Percentiles rank a stretch among this genome's conserved stretches.
phyloP scores from a whole-genome alignment of 495 filamentous ascomycete species.

The Penicillium silybi region DNA sequence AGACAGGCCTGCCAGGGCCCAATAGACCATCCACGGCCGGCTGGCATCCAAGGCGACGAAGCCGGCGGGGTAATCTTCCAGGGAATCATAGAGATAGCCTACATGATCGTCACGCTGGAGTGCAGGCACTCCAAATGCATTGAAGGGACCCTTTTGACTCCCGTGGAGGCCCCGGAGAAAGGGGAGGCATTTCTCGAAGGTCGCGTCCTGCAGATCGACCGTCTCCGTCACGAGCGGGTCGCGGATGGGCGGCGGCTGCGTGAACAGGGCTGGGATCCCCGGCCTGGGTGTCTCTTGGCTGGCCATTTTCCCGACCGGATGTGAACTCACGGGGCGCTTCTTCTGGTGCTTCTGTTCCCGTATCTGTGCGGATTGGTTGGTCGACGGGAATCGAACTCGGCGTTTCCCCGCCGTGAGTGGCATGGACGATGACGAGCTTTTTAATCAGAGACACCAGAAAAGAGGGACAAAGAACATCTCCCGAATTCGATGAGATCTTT shows the following conservation, averaged over 20 bases:
- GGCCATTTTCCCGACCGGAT: conserved; percentile 5
- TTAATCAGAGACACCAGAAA: neutral
- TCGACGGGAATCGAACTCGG: conserved; percentile 38
- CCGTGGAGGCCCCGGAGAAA: conserved; percentile 50
- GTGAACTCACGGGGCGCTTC: neutral
- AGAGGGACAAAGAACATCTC: neutral
- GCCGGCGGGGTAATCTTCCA: conserved; percentile 60
- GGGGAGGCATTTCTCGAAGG: conserved; percentile 63
- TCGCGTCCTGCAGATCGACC: conserved; percentile 62
- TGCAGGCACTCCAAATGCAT: conserved; percentile 65
- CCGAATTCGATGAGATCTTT: neutral
- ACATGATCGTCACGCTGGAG: conserved; percentile 69
- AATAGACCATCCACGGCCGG: conserved; percentile 91
- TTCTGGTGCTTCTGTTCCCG: conserved; percentile 3
- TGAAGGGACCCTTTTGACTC: conserved; percentile 48
- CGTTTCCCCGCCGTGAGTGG: conserved; percentile 33
- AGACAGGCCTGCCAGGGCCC: conserved; percentile 70
- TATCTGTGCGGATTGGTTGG: conserved; percentile 2
- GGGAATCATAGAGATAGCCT: conserved; percentile 63
- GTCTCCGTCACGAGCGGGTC: conserved; percentile 68
- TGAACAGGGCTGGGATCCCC: conserved; percentile 64
- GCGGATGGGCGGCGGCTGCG: conserved; percentile 54
- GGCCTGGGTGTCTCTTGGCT: conserved; percentile 27
- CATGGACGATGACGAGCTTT: conserved; percentile 26
- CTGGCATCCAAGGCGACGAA: conserved; percentile 75